Percentiles rank a stretch among this genome's conserved stretches.
phyloP scores from a whole-genome alignment of 2,329 filamentous ascomycete species.

The Hymenoscyphus scutula region DNA sequence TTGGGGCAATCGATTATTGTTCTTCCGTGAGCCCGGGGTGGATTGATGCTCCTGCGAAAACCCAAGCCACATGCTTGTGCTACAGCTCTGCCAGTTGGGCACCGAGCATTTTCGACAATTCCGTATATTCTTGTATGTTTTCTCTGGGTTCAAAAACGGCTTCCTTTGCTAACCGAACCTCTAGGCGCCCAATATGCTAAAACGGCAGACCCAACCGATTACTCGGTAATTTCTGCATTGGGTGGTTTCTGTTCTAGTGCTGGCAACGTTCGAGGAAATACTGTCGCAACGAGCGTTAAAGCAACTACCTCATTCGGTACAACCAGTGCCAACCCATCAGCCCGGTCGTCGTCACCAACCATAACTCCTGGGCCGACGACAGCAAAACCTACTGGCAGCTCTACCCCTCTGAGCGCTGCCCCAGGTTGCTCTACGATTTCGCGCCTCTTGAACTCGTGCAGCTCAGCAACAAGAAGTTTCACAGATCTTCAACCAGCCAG shows the following conservation, averaged over 20 bases:
- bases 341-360: not conserved
- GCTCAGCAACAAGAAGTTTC: slow-evolving; percentile 8
- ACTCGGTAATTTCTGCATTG: slow-evolving; percentile 10
- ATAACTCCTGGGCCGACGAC: slow-evolving; percentile 5
- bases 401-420: not conserved
- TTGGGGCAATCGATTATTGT: slow-evolving; percentile 15
- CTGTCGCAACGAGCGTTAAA: not conserved
- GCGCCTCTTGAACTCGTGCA: slow-evolving; percentile 6
- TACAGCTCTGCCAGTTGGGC: slow-evolving; percentile 21
- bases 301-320: not conserved
- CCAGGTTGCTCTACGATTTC: slow-evolving; percentile 12
- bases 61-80: slow-evolving; percentile 25
- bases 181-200: slow-evolving; percentile 12
- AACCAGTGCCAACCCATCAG: not conserved
- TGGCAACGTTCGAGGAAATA: slow-evolving; percentile 17
- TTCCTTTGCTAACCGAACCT: not conserved
- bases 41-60: slow-evolving; percentile 1
- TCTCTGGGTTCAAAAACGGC: no score
- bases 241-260: slow-evolving; percentile 19
- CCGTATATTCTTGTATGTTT: slow-evolving; percentile 17
- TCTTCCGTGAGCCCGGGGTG: slow-evolving; percentile 19
- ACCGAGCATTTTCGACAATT: slow-evolving; percentile 22
- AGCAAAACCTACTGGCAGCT: not conserved
- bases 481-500: not conserved
- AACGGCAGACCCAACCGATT: slow-evolving; percentile 14